Base-by-base conservation (phyloP, 139 green algal species). In the Tetraselmis chui region DNA sequence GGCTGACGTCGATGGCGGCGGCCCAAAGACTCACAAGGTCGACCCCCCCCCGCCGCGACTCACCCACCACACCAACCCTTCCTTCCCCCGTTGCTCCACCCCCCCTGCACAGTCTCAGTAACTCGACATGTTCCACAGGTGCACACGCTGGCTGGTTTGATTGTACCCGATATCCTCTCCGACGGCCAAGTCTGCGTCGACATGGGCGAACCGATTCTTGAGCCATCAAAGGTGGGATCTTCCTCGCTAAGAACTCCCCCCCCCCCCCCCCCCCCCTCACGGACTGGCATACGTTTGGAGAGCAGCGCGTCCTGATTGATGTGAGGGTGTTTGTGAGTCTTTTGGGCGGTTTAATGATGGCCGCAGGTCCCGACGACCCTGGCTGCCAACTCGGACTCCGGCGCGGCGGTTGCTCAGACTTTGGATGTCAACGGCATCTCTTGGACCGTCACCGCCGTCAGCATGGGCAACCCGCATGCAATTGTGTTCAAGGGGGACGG, bases 401-500 rank as follows among this genome's bases (percentile, higher is more conserved):
- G 80, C 31, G 86, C 88, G 23, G 96, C 96, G 1, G 94, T 98
- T 29, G 29, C 85, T 75, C 88, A 92, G 79, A 67, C 78, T 22
- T 84, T 99, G 24, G 80, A 85, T 2, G 86, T 98, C 1, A 93
- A 91, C n/a, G 96, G 93, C 31, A 83, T 83, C 32, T 92, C 59
- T 29, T 98, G 92, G 88, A 83, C 85, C 2, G 87, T 98, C 59
- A 98, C 96, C 0, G 94, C 90, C 84, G 95, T 99, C 28, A 95
- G 89, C 87, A 99, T 99, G 96, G 96, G 96, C 81, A 99, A 99
- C 89, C 96, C 96, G 0, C 96, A 99, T 85, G 95, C 94, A 5
- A 82, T 99, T 28, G 94, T 91, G 5, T 99, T 95, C 85, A 87
- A 76, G 30, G 84, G 84, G 1, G 89, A 96, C 81, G 91, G 89